A percentile compares a stretch with the other conserved stretches of the same genome.
phyloP scores from a whole-genome alignment of 129 eudicot species.

The Pittosporum tobira region DNA sequence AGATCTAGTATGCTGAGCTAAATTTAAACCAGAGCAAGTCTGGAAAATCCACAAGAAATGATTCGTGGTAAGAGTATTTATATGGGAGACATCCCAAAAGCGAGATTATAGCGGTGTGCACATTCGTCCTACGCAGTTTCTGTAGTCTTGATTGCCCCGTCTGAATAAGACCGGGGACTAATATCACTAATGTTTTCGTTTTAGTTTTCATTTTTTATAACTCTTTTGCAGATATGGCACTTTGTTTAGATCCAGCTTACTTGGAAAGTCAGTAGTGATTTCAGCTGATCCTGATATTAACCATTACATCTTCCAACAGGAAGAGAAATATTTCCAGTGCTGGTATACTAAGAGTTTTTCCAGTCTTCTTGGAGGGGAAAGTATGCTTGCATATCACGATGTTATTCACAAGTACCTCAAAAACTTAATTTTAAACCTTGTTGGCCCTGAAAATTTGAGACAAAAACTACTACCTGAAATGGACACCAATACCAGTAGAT shows the following conservation, averaged over 20 bases:
- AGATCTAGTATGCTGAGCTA: no score
- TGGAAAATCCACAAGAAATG: no score
- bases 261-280: not conserved
- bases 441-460: slow-evolving; percentile 8
- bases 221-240: slow-evolving; percentile 1
- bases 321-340: slow-evolving; percentile 1
- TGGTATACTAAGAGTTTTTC: slow-evolving; percentile 4
- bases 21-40: no score
- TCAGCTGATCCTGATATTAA: slow-evolving; percentile 6
- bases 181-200: no score
- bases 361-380: not conserved
- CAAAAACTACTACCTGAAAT: not conserved
- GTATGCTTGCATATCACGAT: slow-evolving; percentile 7
- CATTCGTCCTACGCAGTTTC: no score
- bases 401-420: slow-evolving; percentile 3
- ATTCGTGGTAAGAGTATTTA: no score
- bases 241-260: not conserved
- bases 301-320: slow-evolving; percentile 9
- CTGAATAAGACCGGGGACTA: no score
- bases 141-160: no score
- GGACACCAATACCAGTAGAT: not conserved
- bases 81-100: no score
- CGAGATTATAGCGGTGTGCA: no score
- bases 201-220: no score
- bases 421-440: slow-evolving; percentile 1